Evolutionary conservation across 208 protist species (phyloP).

Genomic region (Acanthamoeba culbertsoni): DNA sequence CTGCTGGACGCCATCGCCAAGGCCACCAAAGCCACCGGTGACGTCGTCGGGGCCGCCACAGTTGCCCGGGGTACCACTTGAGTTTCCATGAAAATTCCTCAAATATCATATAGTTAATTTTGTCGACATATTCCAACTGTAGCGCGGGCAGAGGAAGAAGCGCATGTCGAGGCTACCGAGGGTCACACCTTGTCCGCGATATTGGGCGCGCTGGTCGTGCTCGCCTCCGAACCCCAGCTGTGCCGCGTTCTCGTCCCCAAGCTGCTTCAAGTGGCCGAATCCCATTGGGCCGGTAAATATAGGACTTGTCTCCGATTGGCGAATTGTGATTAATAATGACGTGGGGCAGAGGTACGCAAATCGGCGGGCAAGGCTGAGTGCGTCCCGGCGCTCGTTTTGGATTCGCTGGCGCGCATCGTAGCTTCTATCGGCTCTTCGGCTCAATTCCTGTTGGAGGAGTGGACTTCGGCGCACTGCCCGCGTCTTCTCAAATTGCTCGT

Average conservation of each 20-base stretch:
- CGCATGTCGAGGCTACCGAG: neutral
- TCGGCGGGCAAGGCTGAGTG: neutral
- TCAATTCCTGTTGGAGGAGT: neutral
- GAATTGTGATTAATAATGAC: neutral
- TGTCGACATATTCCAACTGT: neutral
- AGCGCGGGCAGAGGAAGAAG: constrained; percentile 8
- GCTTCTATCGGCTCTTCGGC: neutral
- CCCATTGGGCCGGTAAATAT: neutral
- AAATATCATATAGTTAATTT: neutral
- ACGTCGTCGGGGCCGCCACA: neutral
- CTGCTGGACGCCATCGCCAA: neutral
- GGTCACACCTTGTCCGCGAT: neutral
- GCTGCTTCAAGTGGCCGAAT: neutral
- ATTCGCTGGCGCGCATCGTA: neutral
- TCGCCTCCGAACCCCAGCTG: neutral
- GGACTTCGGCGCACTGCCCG: neutral
- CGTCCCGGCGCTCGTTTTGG: neutral
- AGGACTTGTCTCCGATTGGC: neutral
- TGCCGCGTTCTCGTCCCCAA: neutral
- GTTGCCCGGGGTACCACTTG: neutral
- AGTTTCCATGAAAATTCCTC: neutral
- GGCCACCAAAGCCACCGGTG: too few species aligned
- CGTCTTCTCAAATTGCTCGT: neutral
- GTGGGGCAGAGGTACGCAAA: too few species aligned
- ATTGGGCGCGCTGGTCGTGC: neutral